These are phyloP conservation scores for Monosporascus sp. DNA, from an alignment of 2,329 filamentous ascomycete species.

Conservation along the genomic window DNA sequence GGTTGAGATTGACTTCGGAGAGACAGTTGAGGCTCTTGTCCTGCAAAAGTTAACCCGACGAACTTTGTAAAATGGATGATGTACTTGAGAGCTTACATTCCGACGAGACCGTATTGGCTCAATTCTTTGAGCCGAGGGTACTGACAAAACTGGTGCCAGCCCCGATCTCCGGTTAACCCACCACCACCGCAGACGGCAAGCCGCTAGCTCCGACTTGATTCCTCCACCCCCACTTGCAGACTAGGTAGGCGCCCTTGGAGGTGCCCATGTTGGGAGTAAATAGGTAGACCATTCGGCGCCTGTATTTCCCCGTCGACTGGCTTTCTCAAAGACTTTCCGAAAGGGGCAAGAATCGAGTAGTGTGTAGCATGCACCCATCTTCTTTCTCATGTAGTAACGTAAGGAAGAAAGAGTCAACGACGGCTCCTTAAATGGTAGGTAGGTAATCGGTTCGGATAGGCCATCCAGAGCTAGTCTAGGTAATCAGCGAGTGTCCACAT, in stretches of 20 bases:
- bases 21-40: constrained; percentile 23
- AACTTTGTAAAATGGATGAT: not conserved
- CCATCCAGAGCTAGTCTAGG: too few species aligned
- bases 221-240: not conserved
- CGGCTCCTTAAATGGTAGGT: too few species aligned
- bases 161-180: not conserved
- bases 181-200: not conserved
- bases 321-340: not conserved
- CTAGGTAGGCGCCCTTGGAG: not conserved
- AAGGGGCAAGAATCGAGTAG: not conserved
- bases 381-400: too few species aligned
- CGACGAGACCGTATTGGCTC: not conserved
- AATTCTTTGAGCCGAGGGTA: not conserved
- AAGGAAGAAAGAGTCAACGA: too few species aligned
- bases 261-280: too few species aligned
- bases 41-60: constrained; percentile 20
- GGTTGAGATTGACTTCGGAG: not conserved
- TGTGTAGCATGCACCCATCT: too few species aligned
- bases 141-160: not conserved
- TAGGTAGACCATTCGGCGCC: too few species aligned
- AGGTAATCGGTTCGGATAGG: too few species aligned
- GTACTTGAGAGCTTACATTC: not conserved
- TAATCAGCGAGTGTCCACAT: too few species aligned
- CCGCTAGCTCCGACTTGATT: not conserved
- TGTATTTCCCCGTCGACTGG: too few species aligned